Evolutionary conservation across 2,329 filamentous ascomycete genomes (phyloP).

Genomic region (Phaeosphaeriaceae sp.): DNA sequence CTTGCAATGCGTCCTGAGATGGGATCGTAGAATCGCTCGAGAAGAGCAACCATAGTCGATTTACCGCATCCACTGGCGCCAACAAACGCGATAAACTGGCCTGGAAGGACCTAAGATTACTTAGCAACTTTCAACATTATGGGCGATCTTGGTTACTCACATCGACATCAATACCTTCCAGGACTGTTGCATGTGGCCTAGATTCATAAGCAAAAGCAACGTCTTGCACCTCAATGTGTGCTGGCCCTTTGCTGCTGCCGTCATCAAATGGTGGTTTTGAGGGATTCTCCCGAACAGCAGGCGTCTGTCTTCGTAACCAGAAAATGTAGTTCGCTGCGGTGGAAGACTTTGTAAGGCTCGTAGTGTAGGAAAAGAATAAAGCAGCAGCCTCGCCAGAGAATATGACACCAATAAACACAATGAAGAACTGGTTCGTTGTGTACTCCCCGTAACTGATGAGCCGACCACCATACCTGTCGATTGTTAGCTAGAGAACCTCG

Average conservation of each 20-base stretch:
- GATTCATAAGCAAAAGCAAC: slow-evolving; percentile 85
- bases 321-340: slow-evolving; percentile 71
- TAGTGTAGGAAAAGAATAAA: slow-evolving; percentile 89
- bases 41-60: slow-evolving; percentile 85
- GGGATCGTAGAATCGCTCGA: slow-evolving; percentile 95
- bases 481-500: slow-evolving; percentile 40
- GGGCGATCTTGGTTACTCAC: slow-evolving; percentile 28
- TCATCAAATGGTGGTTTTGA: slow-evolving; percentile 42
- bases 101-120: slow-evolving; percentile 63
- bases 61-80: slow-evolving; percentile 94
- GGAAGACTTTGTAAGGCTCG: slow-evolving; percentile 96
- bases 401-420: slow-evolving; percentile 72
- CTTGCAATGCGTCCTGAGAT: slow-evolving; percentile 78
- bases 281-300: slow-evolving; percentile 48
- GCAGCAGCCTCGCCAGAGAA: slow-evolving; percentile 69
- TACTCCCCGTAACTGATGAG: slow-evolving; percentile 56
- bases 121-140: not conserved
- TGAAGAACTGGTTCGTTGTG: slow-evolving; percentile 84
- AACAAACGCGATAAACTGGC: slow-evolving; percentile 86
- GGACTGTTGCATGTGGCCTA: slow-evolving; percentile 75
- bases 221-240: slow-evolving; percentile 57
- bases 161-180: slow-evolving; percentile 78
- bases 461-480: slow-evolving; percentile 43
- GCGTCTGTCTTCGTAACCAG: slow-evolving; percentile 49
- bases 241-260: slow-evolving; percentile 38